Conservation (phyloP, 2,329 filamentous ascomycete species). For the Fusarium pseudoanthophilum region DNA sequence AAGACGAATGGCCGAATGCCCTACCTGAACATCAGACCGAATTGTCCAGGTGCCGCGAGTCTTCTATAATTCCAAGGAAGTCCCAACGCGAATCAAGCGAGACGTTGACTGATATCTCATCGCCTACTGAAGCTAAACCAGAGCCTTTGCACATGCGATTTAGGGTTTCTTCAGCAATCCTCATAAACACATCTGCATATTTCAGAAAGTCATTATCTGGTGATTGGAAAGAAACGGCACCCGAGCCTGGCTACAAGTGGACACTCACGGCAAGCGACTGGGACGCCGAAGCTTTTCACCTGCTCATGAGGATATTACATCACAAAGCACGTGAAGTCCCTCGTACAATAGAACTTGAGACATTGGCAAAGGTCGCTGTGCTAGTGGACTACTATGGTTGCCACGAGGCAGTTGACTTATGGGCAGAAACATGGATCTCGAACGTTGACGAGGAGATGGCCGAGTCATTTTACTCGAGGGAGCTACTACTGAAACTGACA, state of each 20-base stretch:
- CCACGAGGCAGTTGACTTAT: not conserved
- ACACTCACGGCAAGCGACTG: not conserved
- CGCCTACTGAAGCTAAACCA: not conserved
- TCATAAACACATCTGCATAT: not conserved
- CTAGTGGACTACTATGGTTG: not conserved
- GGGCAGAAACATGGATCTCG: not conserved
- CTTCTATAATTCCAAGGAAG: not conserved
- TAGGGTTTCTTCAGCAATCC: not conserved
- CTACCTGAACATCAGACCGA: not conserved
- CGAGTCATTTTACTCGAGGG: not conserved
- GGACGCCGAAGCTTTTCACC: not conserved
- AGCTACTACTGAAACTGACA: not conserved
- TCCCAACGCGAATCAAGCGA: not conserved
- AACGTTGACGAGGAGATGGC: fast-evolving
- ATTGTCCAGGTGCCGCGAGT: not conserved
- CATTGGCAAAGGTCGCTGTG: not conserved
- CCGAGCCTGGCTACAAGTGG: not conserved
- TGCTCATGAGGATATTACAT: not conserved
- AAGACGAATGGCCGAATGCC: not conserved
- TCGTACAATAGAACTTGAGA: fast-evolving
- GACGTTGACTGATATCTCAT: fast-evolving
- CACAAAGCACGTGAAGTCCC: not conserved
- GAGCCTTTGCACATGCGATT: not conserved
- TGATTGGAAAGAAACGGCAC: not conserved
- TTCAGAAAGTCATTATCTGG: not conserved